phyloP scores from a whole-genome alignment of 352 stramenopile species.

The Poterioochromonas sp. region DNA sequence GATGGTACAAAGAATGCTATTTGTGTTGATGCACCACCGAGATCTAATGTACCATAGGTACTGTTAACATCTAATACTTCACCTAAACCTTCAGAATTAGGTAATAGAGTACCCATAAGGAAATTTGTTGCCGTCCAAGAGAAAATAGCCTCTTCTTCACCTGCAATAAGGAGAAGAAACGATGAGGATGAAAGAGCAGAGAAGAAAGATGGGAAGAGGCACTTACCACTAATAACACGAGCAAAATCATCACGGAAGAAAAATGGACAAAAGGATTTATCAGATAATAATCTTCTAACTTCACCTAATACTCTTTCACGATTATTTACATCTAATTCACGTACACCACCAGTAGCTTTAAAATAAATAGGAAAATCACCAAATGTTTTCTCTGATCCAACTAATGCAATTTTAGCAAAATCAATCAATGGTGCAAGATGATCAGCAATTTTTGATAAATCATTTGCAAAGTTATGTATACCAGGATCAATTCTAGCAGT shows the following conservation, averaged over 20 bases:
- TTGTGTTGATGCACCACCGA: slow-evolving; percentile 63
- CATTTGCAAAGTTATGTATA: slow-evolving; percentile 46
- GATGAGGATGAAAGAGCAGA: neutral
- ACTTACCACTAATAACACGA: slow-evolving; percentile 55
- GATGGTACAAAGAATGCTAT: slow-evolving; percentile 57
- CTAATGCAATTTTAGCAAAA: slow-evolving; percentile 51
- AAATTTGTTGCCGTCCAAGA: slow-evolving; percentile 65
- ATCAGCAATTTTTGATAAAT: slow-evolving; percentile 39
- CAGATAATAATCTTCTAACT: slow-evolving; percentile 47
- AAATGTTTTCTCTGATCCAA: slow-evolving; percentile 50
- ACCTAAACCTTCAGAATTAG: slow-evolving; percentile 50
- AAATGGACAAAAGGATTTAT: slow-evolving; percentile 52
- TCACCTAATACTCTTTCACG: slow-evolving; percentile 16
- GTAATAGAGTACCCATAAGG: slow-evolving; percentile 53
- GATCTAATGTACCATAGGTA: slow-evolving; percentile 62
- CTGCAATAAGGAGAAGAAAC: neutral
- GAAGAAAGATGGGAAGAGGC: neutral
- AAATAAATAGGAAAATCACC: slow-evolving; percentile 62
- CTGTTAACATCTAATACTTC: slow-evolving; percentile 48
- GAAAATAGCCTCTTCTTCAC: slow-evolving; percentile 64
- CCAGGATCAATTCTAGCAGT: slow-evolving; percentile 58
- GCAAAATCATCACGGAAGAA: slow-evolving; percentile 55
- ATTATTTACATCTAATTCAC: neutral
- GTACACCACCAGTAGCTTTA: slow-evolving; percentile 63
- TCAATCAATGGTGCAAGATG: slow-evolving; percentile 48